Evolutionary conservation across 2,329 filamentous ascomycete genomes (phyloP).

Genomic region (Pyricularia pennisetigena): DNA sequence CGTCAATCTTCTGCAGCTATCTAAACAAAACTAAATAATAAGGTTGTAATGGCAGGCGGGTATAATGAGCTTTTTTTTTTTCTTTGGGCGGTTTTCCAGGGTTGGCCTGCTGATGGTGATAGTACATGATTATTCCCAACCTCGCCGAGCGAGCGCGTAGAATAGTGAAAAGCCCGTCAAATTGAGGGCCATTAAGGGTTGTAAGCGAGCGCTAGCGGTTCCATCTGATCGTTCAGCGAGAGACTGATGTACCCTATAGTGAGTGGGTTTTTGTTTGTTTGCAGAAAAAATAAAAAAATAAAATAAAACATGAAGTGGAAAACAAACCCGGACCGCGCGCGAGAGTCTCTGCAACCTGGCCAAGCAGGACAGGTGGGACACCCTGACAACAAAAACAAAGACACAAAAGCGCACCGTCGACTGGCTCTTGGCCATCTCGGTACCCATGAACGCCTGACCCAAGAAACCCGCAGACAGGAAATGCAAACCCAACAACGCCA

Average conservation of each 20-base stretch:
- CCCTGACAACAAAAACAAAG: not conserved
- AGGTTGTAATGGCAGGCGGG: not conserved
- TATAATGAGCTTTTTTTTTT: not conserved
- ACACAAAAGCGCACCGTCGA: not conserved
- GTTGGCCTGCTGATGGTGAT: not conserved
- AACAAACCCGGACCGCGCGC: not conserved
- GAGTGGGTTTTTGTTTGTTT: not conserved
- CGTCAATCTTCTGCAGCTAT: not conserved
- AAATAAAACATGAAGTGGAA: not conserved
- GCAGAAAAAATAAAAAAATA: not conserved
- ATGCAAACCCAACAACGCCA: not conserved
- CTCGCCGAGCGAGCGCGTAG: conserved; percentile 3
- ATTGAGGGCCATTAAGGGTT: not conserved
- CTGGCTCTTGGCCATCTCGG: not conserved
- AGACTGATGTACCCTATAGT: not conserved
- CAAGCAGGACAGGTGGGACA: not conserved
- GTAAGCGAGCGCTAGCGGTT: conserved; percentile 3
- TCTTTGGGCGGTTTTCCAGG: not conserved
- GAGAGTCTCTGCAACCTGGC: not conserved
- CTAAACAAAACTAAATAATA: not conserved
- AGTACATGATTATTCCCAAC: conserved; percentile 5
- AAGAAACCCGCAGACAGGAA: not conserved
- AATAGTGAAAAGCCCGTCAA: not conserved
- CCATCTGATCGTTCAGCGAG: not conserved
- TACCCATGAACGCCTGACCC: not conserved